Evolutionary conservation across 371 early-diverging fungal genomes (phyloP), one percentile per base, ranked within the genome.

Genomic region (Sporodiniella umbellata): DNA sequence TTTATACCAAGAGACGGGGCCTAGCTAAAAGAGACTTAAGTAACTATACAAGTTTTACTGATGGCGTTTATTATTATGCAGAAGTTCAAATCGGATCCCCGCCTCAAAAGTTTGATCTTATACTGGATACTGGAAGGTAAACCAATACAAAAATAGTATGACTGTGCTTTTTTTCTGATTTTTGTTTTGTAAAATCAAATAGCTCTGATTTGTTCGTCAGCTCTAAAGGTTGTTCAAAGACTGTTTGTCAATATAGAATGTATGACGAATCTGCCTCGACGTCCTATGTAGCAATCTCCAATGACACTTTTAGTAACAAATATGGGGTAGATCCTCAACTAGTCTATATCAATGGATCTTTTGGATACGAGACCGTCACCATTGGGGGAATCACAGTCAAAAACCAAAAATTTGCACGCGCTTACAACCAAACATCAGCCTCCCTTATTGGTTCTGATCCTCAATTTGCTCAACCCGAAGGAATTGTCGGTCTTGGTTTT

Each of bases 291-390:
- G 10, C 44, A 17, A 6, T n/a, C 8, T 26, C 48, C 4, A 51
- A 43, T 6, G 19, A 51, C 19, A 1, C 26, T 8, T 66, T 69
- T 22, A 26, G 28, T 2, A 56, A 63, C 15, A 14, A 26, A 15
- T 72, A 69, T 26, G 66, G 69, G 5, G 51, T 50, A 12, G 66
- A 63, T 40, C 26, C n/a, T 0, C 7, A 8, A 8, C 4, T 14
- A 35, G 49, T 14, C 2, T 30, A 47, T 21, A 67, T 62, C 22
- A 45, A 48, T 24, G 71, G 75, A 25, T 14, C 40, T 51, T 19
- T 31, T 44, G 45, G 26, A 10, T 45, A 66, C 54, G 95, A 95
- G 54, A 69, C 65, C 1, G 51, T 95, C 30, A 74, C 57, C 4
- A 58, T 68, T 11, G 56, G 58, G 10, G 48, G 25, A 2, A 33